These are phyloP conservation scores for Curvularia sp. DNA, from an alignment of 2,329 filamentous ascomycete species.

Conservation along the genomic window DNA sequence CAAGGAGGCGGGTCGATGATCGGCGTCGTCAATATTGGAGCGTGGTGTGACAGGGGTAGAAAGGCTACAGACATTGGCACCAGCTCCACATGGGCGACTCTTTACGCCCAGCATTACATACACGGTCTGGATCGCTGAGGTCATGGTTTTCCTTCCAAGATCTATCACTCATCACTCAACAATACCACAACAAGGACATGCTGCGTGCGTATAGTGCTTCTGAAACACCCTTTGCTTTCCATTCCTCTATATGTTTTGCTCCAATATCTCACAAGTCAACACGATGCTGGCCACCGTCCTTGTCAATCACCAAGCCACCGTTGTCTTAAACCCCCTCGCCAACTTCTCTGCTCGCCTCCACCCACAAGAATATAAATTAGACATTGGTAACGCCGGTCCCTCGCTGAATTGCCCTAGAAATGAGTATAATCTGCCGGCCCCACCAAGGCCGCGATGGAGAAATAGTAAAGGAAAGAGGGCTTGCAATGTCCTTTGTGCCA, in stretches of 20 bases:
- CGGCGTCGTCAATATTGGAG: conserved; percentile 5
- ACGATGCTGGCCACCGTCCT: conserved; percentile 1
- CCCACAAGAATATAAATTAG: conserved; percentile 33
- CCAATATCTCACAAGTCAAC: conserved; percentile 14
- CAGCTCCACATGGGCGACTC: neutral
- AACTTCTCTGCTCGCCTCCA: conserved; percentile 5
- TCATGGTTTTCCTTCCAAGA: neutral
- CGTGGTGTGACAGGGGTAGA: conserved; percentile 3
- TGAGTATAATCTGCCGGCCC: conserved; percentile 24
- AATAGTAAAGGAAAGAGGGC: conserved; percentile 16
- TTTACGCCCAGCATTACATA: neutral
- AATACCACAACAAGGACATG: neutral
- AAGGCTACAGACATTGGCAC: neutral
- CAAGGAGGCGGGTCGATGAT: conserved; percentile 10
- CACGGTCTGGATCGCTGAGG: neutral
- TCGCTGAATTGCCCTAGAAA: conserved; percentile 30
- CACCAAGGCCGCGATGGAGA: conserved; percentile 26
- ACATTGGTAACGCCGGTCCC: conserved; percentile 31
- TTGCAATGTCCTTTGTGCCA: conserved; percentile 19
- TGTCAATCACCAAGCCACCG: conserved; percentile 6
- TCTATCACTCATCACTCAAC: neutral
- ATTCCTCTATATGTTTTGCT: conserved; percentile 26
- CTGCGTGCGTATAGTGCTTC: neutral
- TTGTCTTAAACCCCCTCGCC: conserved; percentile 5
- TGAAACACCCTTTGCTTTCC: conserved; percentile 17